Conservation (phyloP, 805 yeast species). For the Vanderwaltozyma verrucispora region DNA sequence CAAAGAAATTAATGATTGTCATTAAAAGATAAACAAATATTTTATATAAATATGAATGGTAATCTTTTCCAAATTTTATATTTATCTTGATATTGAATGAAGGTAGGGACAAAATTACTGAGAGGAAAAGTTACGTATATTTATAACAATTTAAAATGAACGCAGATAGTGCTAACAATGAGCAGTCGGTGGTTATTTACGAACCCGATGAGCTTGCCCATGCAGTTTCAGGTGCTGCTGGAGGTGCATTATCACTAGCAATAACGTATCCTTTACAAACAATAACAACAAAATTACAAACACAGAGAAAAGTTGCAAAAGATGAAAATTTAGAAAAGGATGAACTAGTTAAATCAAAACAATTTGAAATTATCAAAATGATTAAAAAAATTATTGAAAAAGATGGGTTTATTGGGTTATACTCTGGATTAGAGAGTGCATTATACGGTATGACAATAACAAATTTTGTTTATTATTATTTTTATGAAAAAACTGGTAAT, state of each 20-base stretch:
- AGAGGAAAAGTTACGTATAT: too few relatives aligned
- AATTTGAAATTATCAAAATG: constrained; percentile 24
- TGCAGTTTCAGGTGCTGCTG: constrained; percentile 91
- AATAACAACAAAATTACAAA: constrained; percentile 79
- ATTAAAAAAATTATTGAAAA: constrained; percentile 39
- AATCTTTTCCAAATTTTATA: too few relatives aligned
- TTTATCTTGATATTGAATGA: too few relatives aligned
- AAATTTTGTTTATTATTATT: constrained; percentile 83
- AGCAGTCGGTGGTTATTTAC: not conserved
- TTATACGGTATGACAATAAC: constrained; percentile 76
- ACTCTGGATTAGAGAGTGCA: constrained; percentile 83
- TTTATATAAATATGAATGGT: too few relatives aligned
- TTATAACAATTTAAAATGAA: too few relatives aligned
- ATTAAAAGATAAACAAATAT: too few relatives aligned
- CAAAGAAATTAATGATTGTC: too few relatives aligned
- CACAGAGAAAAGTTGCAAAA: constrained; percentile 8
- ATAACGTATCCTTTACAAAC: constrained; percentile 87
- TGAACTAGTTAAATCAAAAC: constrained; percentile 13
- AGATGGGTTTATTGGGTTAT: constrained; percentile 60
- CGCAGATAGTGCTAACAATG: not conserved
- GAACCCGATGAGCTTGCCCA: constrained; percentile 40
- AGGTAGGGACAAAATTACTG: too few relatives aligned
- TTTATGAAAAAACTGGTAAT: constrained; percentile 63
- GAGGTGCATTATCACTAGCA: constrained; percentile 80
- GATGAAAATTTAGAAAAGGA: not conserved